Base-by-base conservation (phyloP, 2,329 filamentous ascomycete genomes). In the Calonectria naviculata region DNA sequence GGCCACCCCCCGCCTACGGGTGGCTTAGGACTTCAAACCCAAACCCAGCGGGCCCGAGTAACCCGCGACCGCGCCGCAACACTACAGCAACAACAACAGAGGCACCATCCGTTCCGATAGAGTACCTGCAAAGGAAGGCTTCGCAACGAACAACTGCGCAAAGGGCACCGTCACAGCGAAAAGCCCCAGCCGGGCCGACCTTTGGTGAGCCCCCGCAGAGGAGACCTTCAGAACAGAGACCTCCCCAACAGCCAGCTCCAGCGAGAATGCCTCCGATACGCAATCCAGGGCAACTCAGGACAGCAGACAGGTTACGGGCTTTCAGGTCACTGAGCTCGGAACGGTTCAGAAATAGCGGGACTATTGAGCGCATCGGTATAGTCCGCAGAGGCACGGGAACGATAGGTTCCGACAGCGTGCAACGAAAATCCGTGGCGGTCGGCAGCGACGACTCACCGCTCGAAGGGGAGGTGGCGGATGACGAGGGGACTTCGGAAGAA, bases 351-450 rank as follows among this genome's bases (percentile, higher is more conserved):
- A 61, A 73, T 36, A 62, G 62, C 29, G 73, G 67, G 21, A 71
- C 68, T 19, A 21, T 49, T 1, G 73, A 76, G 61, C 73, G 74
- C 17, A 7, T 77, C 24, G 75, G 76, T 5, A 68, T 70, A 47
- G 74, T 78, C 26, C 73, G 54, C 49, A 71, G 71, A n/a, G 76
- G 76, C 38, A 77, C 73, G 17, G 71, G 68, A 38, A 62, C 47
- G 36, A 62, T 78, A 13, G 73, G 70, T 29, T 68, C 65, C 24
- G 76, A 73, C 47, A 49, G 49, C 58, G 52, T 71, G 38, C 74
- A 73, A 49, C 66, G 76, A 15, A 72, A 72, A 58, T 78, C 76
- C 3, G 76, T 78, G 15, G 28, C 72, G 52, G 64, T 78, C 1
- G 71, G 67, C 41, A 28, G 41, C 62, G 26, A 58, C 15, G 7